Base-by-base conservation (phyloP, 1,284 basidiomycete genomes). In the Marasmius sp. region DNA sequence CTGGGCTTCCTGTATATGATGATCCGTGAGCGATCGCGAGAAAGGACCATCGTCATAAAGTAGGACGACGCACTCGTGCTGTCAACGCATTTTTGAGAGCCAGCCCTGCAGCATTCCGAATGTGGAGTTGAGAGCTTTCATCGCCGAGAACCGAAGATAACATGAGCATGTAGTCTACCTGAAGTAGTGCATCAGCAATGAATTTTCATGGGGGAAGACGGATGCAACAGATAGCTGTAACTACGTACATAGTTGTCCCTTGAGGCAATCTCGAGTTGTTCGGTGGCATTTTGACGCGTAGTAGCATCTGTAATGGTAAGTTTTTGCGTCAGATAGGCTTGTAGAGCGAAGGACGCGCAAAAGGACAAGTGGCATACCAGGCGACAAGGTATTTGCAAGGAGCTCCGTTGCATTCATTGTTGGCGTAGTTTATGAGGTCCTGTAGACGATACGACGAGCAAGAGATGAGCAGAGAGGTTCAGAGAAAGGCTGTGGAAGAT, bases 21-120 rank as follows among this genome's bases (percentile, higher is more conserved):
- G 57, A 64, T 59, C 61, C 68, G 61, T 60, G 60, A 64, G 64
- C 62, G 59, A 62, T 43, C 62, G 55, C 37, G 41, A 63, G 66
- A 50, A 60, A 62, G 64, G 63, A 61, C 57, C 62, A 60, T 16
- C 45, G 20, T 47, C 66, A 54, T 57, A 16, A 14, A 36, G 37
- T 45, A 47, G 64, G 66, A 67, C 69, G 65, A 84, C 92, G 74
- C 79, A 96, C 94, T 71, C 94, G 84, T 64, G 96, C 94, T 48
- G 89, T 87, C 62, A 99, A 80, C 63, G 95, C 88, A 75, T 99
- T 99, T 86, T 99, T 99, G 78, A 99, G 83, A 18, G 96, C 96
- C 57, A 99, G 84, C 75, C 95, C 96, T 27, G 97, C 95, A 16
- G 97, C 95, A 71, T 94, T 96, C 68, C 97, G 86, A 58, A 97